phyloP scores from a whole-genome alignment of 805 yeast species.

The Cyberlindnera petersonii region DNA sequence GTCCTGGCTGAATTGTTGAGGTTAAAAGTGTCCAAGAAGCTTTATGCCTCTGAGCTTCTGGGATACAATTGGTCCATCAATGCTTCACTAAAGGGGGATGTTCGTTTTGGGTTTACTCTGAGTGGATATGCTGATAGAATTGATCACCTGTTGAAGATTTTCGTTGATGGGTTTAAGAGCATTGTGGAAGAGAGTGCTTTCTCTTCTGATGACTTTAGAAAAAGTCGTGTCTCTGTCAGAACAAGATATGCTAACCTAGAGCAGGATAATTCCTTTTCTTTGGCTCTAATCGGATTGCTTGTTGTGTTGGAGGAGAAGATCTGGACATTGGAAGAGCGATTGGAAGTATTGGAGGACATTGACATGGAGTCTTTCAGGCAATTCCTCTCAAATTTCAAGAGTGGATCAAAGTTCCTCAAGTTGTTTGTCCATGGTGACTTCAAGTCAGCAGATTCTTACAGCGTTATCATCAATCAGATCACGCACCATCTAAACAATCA shows the following conservation, averaged over 20 bases:
- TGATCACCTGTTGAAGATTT: constrained; percentile 29
- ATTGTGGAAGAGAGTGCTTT: constrained; percentile 17
- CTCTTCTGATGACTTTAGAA: constrained; percentile 37
- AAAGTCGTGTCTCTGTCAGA: constrained; percentile 45
- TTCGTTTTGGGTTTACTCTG: constrained; percentile 47
- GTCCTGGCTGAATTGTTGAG: constrained; percentile 48
- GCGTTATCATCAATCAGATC: constrained; percentile 25
- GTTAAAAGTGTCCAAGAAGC: constrained; percentile 32
- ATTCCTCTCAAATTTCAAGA: constrained; percentile 30
- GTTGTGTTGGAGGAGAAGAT: constrained; percentile 53
- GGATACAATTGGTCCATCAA: constrained; percentile 55
- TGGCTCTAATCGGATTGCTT: constrained; percentile 47
- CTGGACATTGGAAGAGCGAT: constrained; percentile 52
- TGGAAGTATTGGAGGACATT: constrained; percentile 51
- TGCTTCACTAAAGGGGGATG: constrained; percentile 52
- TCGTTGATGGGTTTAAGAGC: constrained; percentile 32
- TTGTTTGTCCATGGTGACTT: constrained; percentile 51
- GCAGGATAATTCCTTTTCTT: constrained; percentile 41
- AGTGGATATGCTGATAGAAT: constrained; percentile 49
- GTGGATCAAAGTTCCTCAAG: constrained; percentile 32
- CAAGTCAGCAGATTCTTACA: constrained; percentile 22
- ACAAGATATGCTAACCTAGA: constrained; percentile 42
- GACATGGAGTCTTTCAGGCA: constrained; percentile 34
- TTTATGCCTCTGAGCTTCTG: constrained; percentile 53
- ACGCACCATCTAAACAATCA: constrained; percentile 29